phyloP scores from a whole-genome alignment of 495 filamentous ascomycete species.

The Rhizodiscina lignyota region DNA sequence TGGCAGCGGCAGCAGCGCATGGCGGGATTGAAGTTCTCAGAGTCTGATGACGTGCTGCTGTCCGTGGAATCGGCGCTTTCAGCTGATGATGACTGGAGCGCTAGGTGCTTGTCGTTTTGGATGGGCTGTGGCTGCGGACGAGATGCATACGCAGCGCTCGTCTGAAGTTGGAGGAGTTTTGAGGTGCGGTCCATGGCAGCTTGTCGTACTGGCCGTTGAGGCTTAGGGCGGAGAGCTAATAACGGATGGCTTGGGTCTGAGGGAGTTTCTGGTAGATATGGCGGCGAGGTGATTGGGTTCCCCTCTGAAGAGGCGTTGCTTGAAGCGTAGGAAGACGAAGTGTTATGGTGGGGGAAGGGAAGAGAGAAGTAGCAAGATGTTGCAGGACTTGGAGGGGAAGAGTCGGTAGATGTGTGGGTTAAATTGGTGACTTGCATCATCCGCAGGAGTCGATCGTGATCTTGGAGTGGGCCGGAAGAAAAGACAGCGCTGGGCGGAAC shows the following conservation, averaged over 20 bases:
- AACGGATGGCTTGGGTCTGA: too few relatives aligned
- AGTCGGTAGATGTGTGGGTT: too few relatives aligned
- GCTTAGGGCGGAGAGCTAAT: too few relatives aligned
- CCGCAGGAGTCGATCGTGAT: too few relatives aligned
- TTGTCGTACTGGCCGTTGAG: not conserved
- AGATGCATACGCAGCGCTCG: slow-evolving; percentile 6
- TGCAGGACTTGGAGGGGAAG: too few relatives aligned
- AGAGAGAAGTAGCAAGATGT: not conserved
- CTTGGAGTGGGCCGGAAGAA: too few relatives aligned
- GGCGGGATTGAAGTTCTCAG: not conserved
- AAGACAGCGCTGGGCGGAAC: too few relatives aligned
- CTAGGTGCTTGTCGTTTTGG: slow-evolving; percentile 1
- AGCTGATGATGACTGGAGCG: slow-evolving; percentile 1
- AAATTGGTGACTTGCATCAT: too few relatives aligned
- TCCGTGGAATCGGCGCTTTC: not conserved
- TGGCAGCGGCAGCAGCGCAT: slow-evolving; percentile 14
- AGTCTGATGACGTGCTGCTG: slow-evolving; percentile 1
- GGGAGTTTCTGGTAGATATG: too few relatives aligned
- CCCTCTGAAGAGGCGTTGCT: too few relatives aligned
- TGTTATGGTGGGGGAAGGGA: not conserved
- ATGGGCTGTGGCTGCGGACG: slow-evolving; percentile 7
- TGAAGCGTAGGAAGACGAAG: not conserved
- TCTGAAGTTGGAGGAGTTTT: slow-evolving; percentile 13
- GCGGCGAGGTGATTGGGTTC: too few relatives aligned
- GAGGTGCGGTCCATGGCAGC: slow-evolving; percentile 3